Evolutionary conservation across 805 yeast genomes (phyloP).

Genomic region (Saccharomycopsis babjevae): DNA sequence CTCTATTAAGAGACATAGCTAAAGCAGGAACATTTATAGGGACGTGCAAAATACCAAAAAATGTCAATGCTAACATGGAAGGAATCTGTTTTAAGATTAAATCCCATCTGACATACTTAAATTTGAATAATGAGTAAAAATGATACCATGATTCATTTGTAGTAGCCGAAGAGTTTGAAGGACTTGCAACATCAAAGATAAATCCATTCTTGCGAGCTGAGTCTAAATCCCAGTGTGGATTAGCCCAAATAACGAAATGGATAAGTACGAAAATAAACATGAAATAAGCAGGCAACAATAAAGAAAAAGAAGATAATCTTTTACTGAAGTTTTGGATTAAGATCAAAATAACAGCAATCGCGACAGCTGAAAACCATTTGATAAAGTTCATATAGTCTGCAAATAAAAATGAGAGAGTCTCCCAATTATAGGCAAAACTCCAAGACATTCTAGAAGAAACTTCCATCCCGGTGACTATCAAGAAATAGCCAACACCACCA

Average conservation of each 20-base stretch:
- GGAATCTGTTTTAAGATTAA: conserved; percentile 64
- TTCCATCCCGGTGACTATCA: conserved; percentile 83
- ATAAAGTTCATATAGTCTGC: conserved; percentile 32
- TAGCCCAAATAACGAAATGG: conserved; percentile 53
- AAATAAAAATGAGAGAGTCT: conserved; percentile 41
- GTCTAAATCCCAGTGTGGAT: conserved; percentile 57
- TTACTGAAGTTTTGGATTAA: conserved; percentile 48
- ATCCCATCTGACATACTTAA: conserved; percentile 64
- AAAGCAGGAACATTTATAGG: conserved; percentile 97
- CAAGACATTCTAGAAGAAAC: conserved; percentile 78
- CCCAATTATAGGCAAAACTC: conserved; percentile 52
- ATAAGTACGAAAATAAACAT: conserved; percentile 58
- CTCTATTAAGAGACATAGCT: conserved; percentile 82
- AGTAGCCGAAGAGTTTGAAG: conserved; percentile 32
- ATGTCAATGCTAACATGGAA: conserved; percentile 90
- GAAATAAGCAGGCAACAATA: conserved; percentile 74
- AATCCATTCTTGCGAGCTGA: conserved; percentile 68
- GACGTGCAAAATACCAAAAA: conserved; percentile 91
- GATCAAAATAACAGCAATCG: conserved; percentile 51
- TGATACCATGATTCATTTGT: conserved; percentile 52
- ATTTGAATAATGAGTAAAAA: conserved; percentile 66
- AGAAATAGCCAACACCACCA: conserved; percentile 96
- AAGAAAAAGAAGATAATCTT: conserved; percentile 36
- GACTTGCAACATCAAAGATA: conserved; percentile 55
- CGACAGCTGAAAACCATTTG: conserved; percentile 65